These are phyloP conservation scores for Corchorus capsularis DNA, from an alignment of 345 rosid genomes.

Conservation along the genomic window DNA sequence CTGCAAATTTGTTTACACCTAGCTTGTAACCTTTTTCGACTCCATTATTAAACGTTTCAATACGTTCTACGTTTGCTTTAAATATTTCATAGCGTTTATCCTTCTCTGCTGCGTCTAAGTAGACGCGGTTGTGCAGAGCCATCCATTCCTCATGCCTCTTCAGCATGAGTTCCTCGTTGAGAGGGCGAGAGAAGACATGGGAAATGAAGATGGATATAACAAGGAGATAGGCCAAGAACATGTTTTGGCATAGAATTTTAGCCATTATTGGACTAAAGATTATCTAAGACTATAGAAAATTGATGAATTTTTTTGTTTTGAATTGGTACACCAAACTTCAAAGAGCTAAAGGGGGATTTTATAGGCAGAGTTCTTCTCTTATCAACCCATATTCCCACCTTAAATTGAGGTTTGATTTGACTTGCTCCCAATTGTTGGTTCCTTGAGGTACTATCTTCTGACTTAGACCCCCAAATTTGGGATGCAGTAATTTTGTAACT, in stretches of 20 bases:
- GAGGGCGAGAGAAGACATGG: conserved; percentile 27
- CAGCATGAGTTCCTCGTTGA: conserved; percentile 34
- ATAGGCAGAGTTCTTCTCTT: conserved; percentile 1
- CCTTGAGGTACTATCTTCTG: neutral
- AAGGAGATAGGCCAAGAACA: conserved; percentile 9
- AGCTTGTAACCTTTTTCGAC: conserved; percentile 38
- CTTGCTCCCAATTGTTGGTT: neutral
- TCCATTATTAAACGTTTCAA: conserved; percentile 35
- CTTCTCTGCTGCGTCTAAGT: conserved; percentile 30
- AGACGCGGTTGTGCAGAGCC: conserved; percentile 36
- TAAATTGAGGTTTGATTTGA: neutral
- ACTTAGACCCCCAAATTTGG: neutral
- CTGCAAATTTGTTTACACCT: conserved; percentile 46
- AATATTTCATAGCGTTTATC: conserved; percentile 39
- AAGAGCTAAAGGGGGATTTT: conserved; percentile 14
- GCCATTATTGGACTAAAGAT: conserved; percentile 10
- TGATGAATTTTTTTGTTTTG: neutral
- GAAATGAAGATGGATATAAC: conserved; percentile 15
- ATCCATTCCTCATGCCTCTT: conserved; percentile 44
- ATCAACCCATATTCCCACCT: neutral
- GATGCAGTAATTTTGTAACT: neutral
- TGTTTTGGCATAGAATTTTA: conserved; percentile 7
- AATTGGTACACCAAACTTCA: neutral
- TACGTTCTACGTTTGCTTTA: conserved; percentile 42
- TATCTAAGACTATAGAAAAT: neutral